Base-by-base conservation (phyloP, 371 early-diverging fungal genomes). In the Syncephalastrum monosporum region DNA sequence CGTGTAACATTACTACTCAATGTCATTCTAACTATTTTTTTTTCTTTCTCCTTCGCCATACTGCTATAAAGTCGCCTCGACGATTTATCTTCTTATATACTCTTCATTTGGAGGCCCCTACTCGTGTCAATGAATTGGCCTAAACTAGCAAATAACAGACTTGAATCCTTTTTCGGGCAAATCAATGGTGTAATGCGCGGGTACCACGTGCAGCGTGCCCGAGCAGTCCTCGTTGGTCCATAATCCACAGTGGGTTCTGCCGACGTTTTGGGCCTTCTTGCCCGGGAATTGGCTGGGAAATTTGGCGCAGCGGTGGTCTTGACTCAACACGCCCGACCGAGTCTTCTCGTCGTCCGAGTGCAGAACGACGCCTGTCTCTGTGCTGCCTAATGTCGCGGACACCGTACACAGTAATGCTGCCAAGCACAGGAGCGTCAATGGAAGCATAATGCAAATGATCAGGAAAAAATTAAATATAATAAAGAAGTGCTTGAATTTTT, bases 101-200 rank as follows among this genome's bases (percentile, higher is more conserved):
- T 3, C 15, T 50, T 55, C 25, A 27, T 55, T 19, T n/a, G n/a
- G 21, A 15, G n/a, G 21, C 21, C 21, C 43, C 51, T 55, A 33
- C 2, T 33, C 2, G 2, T 33, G 8, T 33, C 10, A 2, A 33
- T 12, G 5, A 12, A 33, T 1, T 33, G 7, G 10, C 54, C 43
- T 33, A 33, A 33, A 33, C 38, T 33, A 71, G 50, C 72, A 71
- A 27, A 71, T 67, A 29, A 67, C 64, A 13, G 77, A 76, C 44
- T 59, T 47, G 43, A 71, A 65, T 14, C 43, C 29, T 13, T 47
- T 60, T 23, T 33, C 46, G 8, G 77, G 77, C 43, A 67, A 56
- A 43, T 63, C 29, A 33, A 76, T 67, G 10, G 53, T 57, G 41
- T 73, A 76, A 59, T 73, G 77, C 21, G 77, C 73, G 12, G 77